Conservation (phyloP, 768 basidiomycete genomes). For the Coprinopsis cinerea region DNA sequence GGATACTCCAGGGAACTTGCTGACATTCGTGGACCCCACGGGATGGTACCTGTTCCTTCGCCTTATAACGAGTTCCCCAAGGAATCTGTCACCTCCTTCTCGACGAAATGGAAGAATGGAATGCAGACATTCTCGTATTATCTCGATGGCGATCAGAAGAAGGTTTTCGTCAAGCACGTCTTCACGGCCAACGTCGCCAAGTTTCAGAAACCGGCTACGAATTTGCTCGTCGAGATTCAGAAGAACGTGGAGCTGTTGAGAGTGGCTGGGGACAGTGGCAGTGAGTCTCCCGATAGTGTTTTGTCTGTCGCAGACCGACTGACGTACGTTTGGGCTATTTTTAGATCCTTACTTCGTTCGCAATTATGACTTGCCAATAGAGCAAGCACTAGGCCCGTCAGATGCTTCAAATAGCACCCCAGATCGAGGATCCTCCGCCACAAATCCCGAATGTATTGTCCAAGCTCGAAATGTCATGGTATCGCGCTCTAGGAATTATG, state of each 20-base stretch:
- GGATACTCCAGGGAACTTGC: constrained; percentile 25
- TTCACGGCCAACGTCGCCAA: constrained; percentile 41
- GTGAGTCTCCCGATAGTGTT: constrained; percentile 14
- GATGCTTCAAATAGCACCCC: no score
- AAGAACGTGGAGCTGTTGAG: constrained; percentile 24
- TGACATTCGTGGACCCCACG: constrained; percentile 30
- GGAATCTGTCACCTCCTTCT: constrained; percentile 8
- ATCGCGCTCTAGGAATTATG: constrained; percentile 28
- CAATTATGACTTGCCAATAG: constrained; percentile 6
- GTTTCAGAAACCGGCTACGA: constrained; percentile 34
- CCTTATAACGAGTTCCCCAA: constrained; percentile 26
- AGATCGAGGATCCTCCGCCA: constrained; percentile 5
- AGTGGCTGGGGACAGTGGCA: constrained; percentile 19
- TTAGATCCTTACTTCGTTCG: constrained; percentile 29
- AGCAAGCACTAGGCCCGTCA: constrained; percentile 3
- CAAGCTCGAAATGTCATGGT: constrained; percentile 26
- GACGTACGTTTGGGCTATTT: neutral
- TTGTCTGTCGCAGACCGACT: neutral
- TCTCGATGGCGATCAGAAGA: constrained; percentile 10
- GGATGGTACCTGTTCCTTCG: constrained; percentile 23
- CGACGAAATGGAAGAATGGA: constrained; percentile 23
- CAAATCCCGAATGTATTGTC: constrained; percentile 21
- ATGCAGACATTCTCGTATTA: constrained; percentile 29
- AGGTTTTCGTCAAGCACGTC: constrained; percentile 32
- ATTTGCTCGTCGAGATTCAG: constrained; percentile 36